These are phyloP conservation scores for Aspergillus sp. DNA, from an alignment of 2,329 filamentous ascomycete genomes.

Conservation along the genomic window DNA sequence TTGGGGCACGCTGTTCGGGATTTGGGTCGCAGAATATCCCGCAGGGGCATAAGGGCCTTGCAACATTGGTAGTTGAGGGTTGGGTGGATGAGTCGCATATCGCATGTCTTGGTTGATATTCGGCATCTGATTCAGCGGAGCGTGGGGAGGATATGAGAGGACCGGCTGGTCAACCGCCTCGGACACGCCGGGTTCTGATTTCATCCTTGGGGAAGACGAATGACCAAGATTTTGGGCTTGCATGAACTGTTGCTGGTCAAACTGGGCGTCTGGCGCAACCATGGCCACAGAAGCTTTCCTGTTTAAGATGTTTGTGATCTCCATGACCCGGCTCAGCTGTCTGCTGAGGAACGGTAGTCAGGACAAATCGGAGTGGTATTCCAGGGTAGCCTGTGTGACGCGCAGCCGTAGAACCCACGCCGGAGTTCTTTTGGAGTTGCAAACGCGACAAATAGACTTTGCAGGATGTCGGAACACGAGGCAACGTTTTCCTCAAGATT, in stretches of 20 bases:
- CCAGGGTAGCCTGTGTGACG: constrained; percentile 16
- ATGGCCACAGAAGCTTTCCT: constrained; percentile 48
- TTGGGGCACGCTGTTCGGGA: constrained; percentile 45
- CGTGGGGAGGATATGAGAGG: constrained; percentile 57
- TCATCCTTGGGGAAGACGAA: constrained; percentile 53
- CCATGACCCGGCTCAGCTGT: constrained; percentile 46
- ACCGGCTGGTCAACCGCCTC: constrained; percentile 58
- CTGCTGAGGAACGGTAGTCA: constrained; percentile 31
- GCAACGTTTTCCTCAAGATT: background rate
- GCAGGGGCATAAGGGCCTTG: constrained; percentile 54
- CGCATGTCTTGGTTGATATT: constrained; percentile 53
- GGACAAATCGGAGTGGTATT: constrained; percentile 25
- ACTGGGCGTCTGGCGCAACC: constrained; percentile 43
- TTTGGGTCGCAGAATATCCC: constrained; percentile 49
- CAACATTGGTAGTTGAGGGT: constrained; percentile 54
- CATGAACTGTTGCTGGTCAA: constrained; percentile 46
- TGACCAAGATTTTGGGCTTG: constrained; percentile 41
- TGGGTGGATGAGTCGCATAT: constrained; percentile 55
- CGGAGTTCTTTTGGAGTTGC: background rate
- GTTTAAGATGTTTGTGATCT: constrained; percentile 54
- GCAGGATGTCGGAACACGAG: background rate
- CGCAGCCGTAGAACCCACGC: constrained; percentile 16
- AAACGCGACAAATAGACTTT: background rate
- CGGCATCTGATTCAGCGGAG: constrained; percentile 53
- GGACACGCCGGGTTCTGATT: constrained; percentile 58